Evolutionary conservation across 2,329 filamentous ascomycete species (phyloP), one percentile per base, ranked within the genome.

Genomic region (Trichothecium roseum): DNA sequence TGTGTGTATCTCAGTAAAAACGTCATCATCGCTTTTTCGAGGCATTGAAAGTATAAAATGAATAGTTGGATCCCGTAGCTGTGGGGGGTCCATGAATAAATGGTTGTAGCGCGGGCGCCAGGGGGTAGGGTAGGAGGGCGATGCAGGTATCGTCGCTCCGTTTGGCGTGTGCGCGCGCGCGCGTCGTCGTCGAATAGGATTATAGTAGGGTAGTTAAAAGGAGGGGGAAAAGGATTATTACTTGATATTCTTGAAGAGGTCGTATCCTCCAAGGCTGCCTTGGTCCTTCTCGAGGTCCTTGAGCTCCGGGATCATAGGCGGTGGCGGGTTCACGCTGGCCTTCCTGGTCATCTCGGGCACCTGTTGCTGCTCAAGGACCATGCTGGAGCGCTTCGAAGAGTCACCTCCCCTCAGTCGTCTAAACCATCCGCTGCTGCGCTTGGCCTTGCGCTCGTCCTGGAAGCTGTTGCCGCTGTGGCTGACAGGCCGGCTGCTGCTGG

Each of bases 231-330:
- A 24, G 10, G 20, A 18, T 28, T 29, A 20, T 57, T 62, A 74
- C 49, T 72, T 72, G 51, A 78, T 76, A 42, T 69, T 63, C 49
- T 74, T 74, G 53, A 78, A 77, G 24, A 78, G 55, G 41, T 76
- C 70, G 39, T 57, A 54, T 34, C 33, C 30, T 12, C 69, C 69
- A 22, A 72, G 55, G 37, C 56, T 58, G 30, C 58, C 62, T 6
- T 63, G 60, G 29, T 71, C 61, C 37, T 66, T 63, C 45, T 72
- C 63, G 37, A 75, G 57, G 33, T 67, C 62, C 46, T 55, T 62
- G 34, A 77, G 57, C 49, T 77, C 72, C 15, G 73, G 73, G 34
- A 78, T 76, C 69, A 69, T 75, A 17, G 73, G 73, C 27, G 73
- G 70, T 37, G 72, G 73, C 8, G 72, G 71, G n/a, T n/a, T n/a